Base-by-base conservation (phyloP, 1,284 basidiomycete species). In the Leccinum solheimii region DNA sequence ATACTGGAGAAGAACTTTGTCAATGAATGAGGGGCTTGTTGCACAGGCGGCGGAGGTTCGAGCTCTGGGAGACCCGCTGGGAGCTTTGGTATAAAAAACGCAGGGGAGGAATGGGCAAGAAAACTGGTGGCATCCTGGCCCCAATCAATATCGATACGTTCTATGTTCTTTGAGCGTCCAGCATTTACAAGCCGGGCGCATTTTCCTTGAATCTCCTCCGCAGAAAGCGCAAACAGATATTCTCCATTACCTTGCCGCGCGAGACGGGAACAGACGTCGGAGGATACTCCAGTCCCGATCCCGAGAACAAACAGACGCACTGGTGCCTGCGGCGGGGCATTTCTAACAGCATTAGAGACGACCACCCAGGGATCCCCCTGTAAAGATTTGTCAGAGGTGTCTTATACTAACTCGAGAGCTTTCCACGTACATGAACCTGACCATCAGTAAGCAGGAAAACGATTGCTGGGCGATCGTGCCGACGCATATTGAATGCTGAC, bases 371-470 rank as follows among this genome's bases (percentile, higher is more conserved):
- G 68, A 1, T 60, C 34, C 34, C 34, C 34, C 34, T 34, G 34
- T 32, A 13, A 13, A 34, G 13, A 13, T 34, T 34, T 34, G 5
- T 13, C 9, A 30, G 30, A 30, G 30, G 30, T 7, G 26, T 27
- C 26, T 30, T 0, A 32, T 5, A 13, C 34, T 34, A 5, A 34
- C 34, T 34, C 34, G 34, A 6, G 34, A 26, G 2, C 1, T 23
- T 10, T 26, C 10, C 7, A 63, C 66, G 5, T 34, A 69, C 61
- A 57, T 76, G 1, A 52, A 82, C 77, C 57, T 77, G 68, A 7
- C 84, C 84, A 61, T 86, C 85, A 0, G 85, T 86, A 34, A 86
- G 70, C 19, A 86, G 68, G 62, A 86, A 86, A 1, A 84, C 68
- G 1, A 75, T 79, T 3, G 81, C 79, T 0, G 83, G 77, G 6